phyloP scores from a whole-genome alignment of 768 basidiomycete species.

The Goffeauzyma gilvescens region DNA sequence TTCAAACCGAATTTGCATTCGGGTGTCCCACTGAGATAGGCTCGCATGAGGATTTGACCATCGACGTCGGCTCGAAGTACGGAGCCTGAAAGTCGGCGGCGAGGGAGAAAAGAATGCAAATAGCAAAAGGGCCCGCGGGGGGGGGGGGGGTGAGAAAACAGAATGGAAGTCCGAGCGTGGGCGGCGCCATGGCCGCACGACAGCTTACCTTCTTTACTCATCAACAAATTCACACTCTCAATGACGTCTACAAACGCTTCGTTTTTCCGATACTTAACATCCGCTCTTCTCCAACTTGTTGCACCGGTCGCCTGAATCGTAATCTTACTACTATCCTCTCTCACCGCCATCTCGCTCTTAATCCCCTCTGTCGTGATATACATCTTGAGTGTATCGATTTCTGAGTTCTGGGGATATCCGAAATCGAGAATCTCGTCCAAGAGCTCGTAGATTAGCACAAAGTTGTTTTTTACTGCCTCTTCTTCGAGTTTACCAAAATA shows the following conservation, averaged over 20 bases:
- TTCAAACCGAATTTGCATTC: constrained; percentile 99
- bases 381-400: constrained; percentile 88
- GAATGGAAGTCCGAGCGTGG: neutral
- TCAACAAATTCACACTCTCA: constrained; percentile 83
- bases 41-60: constrained; percentile 93
- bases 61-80: constrained; percentile 90
- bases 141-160: neutral
- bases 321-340: constrained; percentile 88
- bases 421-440: constrained; percentile 98
- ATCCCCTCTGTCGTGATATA: constrained; percentile 98
- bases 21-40: constrained; percentile 86
- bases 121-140: too few relatives aligned
- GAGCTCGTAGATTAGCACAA: constrained; percentile 91
- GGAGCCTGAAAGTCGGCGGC: constrained; percentile 42
- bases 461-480: constrained; percentile 96
- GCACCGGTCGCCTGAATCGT: constrained; percentile 92
- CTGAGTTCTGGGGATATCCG: constrained; percentile 97
- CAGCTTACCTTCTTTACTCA: constrained; percentile 78
- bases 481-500: constrained; percentile 99
- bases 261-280: constrained; percentile 98
- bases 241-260: constrained; percentile 99
- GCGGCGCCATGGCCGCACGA: neutral
- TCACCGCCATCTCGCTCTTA: constrained; percentile 64
- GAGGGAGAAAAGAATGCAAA: too few relatives aligned
- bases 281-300: constrained; percentile 82